Evolutionary conservation across 1,284 basidiomycete genomes (phyloP).

Genomic region (Pseudozyma sp.): DNA sequence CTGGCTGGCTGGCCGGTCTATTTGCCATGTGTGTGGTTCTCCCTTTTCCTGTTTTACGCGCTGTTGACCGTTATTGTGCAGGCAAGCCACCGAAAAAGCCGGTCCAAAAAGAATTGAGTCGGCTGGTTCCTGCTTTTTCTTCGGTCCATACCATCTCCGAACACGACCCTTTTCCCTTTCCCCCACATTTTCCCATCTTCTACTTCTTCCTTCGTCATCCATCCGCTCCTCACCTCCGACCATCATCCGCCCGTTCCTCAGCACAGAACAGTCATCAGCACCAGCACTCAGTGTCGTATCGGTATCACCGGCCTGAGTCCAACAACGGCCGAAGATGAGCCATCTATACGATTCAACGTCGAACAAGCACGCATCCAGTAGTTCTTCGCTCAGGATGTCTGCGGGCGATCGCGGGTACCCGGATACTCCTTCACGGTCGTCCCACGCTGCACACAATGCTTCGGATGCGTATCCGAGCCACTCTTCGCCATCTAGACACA

Average conservation of each 20-base stretch:
- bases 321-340: slow-evolving; percentile 4
- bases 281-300: no score
- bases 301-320: no score
- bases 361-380: not conserved
- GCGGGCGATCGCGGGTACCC: slow-evolving; percentile 13
- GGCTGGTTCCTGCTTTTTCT: slow-evolving; percentile 1
- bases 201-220: not conserved
- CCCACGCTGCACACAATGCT: not conserved
- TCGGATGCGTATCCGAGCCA: slow-evolving; percentile 5
- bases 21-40: slow-evolving; percentile 2
- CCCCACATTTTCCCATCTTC: not conserved
- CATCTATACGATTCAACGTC: slow-evolving; percentile 11
- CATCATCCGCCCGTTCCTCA: not conserved
- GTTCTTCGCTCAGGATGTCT: slow-evolving; percentile 11
- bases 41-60: not conserved
- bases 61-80: not conserved
- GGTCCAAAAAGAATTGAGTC: not conserved
- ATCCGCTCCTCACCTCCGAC: not conserved
- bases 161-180: not conserved
- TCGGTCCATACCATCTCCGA: slow-evolving; percentile 9
- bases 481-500: slow-evolving; percentile 12
- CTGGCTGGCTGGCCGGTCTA: no score
- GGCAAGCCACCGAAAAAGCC: not conserved
- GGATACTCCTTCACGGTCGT: slow-evolving; percentile 9
- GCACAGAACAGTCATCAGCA: no score